Conservation (phyloP, 148 eudicot species). For the Rhododendron simsii region DNA sequence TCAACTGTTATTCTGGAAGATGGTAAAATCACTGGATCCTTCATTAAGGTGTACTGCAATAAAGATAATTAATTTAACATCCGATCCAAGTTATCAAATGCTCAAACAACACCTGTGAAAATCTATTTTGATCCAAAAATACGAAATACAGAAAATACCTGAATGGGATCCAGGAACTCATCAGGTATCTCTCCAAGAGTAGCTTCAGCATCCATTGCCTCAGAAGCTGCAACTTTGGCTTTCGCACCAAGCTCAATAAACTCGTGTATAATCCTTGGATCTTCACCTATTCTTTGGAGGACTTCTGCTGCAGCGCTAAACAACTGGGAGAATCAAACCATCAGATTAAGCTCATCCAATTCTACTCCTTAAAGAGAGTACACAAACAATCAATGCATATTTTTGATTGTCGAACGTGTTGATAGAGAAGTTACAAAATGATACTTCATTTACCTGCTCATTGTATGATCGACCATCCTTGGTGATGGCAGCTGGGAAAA, state of each 20-base stretch:
- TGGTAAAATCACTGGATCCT: slow-evolving; percentile 92
- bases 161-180: slow-evolving; percentile 98
- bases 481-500: slow-evolving; percentile 82
- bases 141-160: slow-evolving; percentile 32
- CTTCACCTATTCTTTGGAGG: slow-evolving; percentile 76
- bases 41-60: slow-evolving; percentile 91
- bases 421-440: background rate
- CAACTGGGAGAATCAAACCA: slow-evolving; percentile 44
- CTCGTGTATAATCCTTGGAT: slow-evolving; percentile 66
- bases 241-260: slow-evolving; percentile 79
- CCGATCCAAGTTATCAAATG: background rate
- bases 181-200: slow-evolving; percentile 96
- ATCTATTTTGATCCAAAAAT: background rate
- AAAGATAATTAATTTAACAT: slow-evolving; percentile 8
- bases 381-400: background rate
- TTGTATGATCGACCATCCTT: slow-evolving; percentile 96
- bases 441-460: slow-evolving; percentile 57
- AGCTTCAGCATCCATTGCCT: slow-evolving; percentile 94
- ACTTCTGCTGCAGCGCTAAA: slow-evolving; percentile 84
- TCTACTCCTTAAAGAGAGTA: background rate
- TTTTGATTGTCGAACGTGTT: background rate
- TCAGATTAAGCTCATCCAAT: background rate
- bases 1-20: slow-evolving; percentile 81
- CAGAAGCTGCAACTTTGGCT: slow-evolving; percentile 82
- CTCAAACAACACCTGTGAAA: background rate